Base-by-base conservation (phyloP, 192 early-diverging fungal species). In the Coemansia sp. region DNA sequence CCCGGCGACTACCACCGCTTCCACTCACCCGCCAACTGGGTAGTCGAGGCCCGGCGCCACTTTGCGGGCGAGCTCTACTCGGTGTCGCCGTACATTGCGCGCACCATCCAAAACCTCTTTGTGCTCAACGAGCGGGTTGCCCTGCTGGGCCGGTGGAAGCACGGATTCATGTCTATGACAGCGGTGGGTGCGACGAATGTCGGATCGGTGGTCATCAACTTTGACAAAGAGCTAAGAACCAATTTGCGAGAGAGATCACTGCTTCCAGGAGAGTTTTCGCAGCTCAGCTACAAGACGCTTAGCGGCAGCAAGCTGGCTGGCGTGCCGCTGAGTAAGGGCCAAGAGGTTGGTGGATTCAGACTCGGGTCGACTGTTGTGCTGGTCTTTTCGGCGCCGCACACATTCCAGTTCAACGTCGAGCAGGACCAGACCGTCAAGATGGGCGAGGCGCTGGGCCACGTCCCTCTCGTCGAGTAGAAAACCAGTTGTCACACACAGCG, bases 1-100 rank as follows among this genome's bases (percentile, higher is more conserved):
- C 97, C 97, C 6, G 97, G 96, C 0, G 97, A 99, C 72, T 99
- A 99, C 77, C 97, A 99, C 73, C 87, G 94, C 14, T 99, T 96
- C 87, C 97, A 99, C 60, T 95, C 95, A 21, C 97, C 97, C 27
- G 85, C 90, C 6, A 90, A 95, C 73, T 98, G 95, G 97, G 85
- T 90, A 15, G 93, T 95, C 12, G 84, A 93, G 67, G 76, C 82
- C 3, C 73, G 93, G 17, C 80, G 96, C 32, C 97, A 99, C 73
- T 99, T 97, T 81, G 89, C 90, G 15, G 94, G 96, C 19, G 95
- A 99, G 69, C 85, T 99, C 2, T 94, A 89, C 65, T 95, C 93
- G 0, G 97, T 99, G 3, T 95, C 94, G 9, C 97, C 97, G 3
- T 88, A 87, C 61, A 89, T 97, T 71, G 91, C 92, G 4, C 85